Base-by-base conservation (phyloP, 1,284 basidiomycete species). In the Ustilago lituana region DNA sequence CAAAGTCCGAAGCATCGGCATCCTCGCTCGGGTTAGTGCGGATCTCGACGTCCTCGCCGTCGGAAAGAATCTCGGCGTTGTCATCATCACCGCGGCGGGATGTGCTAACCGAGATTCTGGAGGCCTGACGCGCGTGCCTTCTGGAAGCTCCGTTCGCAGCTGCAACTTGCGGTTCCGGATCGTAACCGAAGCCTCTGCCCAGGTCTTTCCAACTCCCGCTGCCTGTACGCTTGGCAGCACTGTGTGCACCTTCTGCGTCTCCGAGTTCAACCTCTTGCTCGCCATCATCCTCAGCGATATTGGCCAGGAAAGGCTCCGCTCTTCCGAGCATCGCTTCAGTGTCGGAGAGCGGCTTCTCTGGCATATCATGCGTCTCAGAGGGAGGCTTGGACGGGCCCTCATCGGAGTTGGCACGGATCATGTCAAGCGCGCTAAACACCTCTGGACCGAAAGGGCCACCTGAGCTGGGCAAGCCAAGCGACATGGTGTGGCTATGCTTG, bases 21-120 rank as follows among this genome's bases (percentile, higher is more conserved):
- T 77, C 74, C 44, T 78, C 74, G 50, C 72, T 74, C 6, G 76
- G 74, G 33, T 78, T 76, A 19, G 76, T 76, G 24, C 74, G 68
- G 15, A 74, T 44, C 22, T 78, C 74, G 17, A 61, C 41, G 3
- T 67, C 58, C 7, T 62, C 57, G 9, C 45, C 58, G n/a, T 57
- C 40, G 3, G 38, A n/a, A 20, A 51, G 47, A 19, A 49, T 14
- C 11, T 66, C 52, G 26, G 59, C 64, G 15, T 36, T 22, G 9
- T 70, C 66, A 22, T 60, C 64, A 9, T 55, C 59, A 11, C 35
- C 61, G 12, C 44, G 49, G 17, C 53, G 51, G 11, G 61, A 66
- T 5, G 66, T 66, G 53, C 29, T 57, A 29, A 71, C 67, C 7
- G 67, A 66, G 49, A 62, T 52, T 2, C 62, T 57, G 2, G 71